A percentile compares a stretch with the other conserved stretches of the same genome.
phyloP scores from a whole-genome alignment of 2,329 filamentous ascomycete genomes.

The Amesomyces nigricolor region DNA sequence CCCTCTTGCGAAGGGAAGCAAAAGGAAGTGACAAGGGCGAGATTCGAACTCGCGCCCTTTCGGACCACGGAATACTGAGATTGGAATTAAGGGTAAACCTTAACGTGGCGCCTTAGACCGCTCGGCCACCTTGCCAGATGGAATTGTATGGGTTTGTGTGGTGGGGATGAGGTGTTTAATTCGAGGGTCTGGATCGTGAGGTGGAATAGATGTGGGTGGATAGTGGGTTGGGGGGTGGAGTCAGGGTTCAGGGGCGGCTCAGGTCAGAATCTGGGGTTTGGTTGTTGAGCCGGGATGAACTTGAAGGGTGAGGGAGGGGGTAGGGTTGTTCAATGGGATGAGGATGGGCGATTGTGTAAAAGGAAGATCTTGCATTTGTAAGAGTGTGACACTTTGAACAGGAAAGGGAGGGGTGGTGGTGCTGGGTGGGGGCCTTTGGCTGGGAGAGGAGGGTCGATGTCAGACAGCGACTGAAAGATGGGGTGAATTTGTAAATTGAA shows the following conservation, averaged over 20 bases:
- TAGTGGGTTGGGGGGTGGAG: neutral
- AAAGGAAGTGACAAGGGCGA: slow-evolving; percentile 8
- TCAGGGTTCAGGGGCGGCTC: neutral
- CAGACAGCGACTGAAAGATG: no score
- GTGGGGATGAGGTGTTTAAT: slow-evolving; percentile 1
- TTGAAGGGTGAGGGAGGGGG: no score
- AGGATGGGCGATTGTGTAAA: no score
- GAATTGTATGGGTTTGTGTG: neutral
- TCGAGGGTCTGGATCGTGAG: neutral
- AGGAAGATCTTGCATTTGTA: no score
- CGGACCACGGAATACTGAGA: slow-evolving; percentile 8
- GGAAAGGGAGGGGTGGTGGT: no score
- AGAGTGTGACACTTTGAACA: no score
- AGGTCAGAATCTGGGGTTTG: neutral
- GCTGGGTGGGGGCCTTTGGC: no score
- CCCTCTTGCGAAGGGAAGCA: neutral
- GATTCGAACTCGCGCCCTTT: slow-evolving; percentile 14
- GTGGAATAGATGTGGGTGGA: neutral
- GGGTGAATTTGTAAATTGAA: no score
- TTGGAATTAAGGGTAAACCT: slow-evolving; percentile 7
- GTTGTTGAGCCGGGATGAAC: no score
- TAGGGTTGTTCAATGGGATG: no score
- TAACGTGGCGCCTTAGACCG: slow-evolving; percentile 4
- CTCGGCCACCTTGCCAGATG: slow-evolving; percentile 8
- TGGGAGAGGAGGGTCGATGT: no score